phyloP scores from a whole-genome alignment of 345 rosid species.

The Corchorus olitorius region DNA sequence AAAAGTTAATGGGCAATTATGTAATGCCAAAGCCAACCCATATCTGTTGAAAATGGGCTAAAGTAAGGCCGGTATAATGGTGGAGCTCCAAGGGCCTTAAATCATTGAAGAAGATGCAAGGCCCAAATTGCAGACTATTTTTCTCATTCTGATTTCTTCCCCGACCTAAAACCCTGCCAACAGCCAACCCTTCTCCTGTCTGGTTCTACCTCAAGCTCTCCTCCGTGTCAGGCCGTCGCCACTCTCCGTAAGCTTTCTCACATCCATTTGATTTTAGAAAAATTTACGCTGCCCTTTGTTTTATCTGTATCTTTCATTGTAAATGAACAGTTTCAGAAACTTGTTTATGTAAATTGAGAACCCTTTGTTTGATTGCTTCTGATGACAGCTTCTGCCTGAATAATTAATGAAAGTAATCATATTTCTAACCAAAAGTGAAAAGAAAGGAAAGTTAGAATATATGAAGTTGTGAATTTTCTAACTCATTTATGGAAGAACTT shows the following conservation, averaged over 20 bases:
- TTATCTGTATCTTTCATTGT: neutral
- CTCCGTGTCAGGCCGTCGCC: neutral
- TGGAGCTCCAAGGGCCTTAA: too few species aligned
- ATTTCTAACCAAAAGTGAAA: neutral
- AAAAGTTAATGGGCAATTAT: too few species aligned
- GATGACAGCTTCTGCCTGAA: neutral
- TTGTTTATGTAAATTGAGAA: neutral
- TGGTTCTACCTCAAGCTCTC: neutral
- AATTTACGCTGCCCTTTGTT: neutral
- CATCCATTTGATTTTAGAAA: neutral
- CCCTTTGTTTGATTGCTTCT: neutral
- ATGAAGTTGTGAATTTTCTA: neutral
- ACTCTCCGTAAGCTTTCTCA: slow-evolving; percentile 3
- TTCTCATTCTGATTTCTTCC: neutral
- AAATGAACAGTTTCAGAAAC: neutral
- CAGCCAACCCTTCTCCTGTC: neutral
- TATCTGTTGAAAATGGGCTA: too few species aligned
- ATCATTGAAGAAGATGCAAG: too few species aligned
- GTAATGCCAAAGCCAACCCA: too few species aligned
- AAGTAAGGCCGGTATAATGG: too few species aligned
- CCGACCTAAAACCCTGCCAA: neutral
- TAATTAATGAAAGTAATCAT: neutral
- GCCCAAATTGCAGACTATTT: neutral
- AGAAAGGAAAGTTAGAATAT: neutral
- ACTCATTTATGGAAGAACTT: neutral